Evolutionary conservation across 75 land plant species (phyloP).

Genomic region (Selaginella tamariscina): DNA sequence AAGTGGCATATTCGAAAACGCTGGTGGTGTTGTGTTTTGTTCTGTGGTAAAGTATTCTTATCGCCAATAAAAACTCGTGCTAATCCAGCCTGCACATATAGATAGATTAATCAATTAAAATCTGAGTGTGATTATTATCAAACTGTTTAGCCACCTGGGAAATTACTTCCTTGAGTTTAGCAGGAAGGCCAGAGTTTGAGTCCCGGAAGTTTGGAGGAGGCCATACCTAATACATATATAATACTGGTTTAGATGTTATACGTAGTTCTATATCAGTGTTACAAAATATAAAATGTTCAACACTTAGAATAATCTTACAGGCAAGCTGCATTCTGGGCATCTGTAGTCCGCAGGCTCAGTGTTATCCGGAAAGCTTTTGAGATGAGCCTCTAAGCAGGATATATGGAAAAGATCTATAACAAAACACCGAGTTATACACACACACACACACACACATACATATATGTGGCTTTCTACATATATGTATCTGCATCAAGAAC

Average conservation of each 20-base stretch:
- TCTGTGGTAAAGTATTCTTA: neutral
- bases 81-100: neutral
- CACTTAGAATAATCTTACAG: neutral
- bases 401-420: neutral
- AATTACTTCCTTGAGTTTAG: neutral
- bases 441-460: neutral
- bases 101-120: neutral
- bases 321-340: neutral
- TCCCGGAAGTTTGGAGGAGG: neutral
- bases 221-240: neutral
- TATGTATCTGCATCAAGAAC: too few species aligned
- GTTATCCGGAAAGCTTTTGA: neutral
- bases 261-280: too few species aligned
- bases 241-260: neutral
- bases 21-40: neutral
- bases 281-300: too few species aligned
- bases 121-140: neutral
- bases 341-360: neutral
- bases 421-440: neutral
- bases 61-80: neutral
- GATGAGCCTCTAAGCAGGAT: neutral
- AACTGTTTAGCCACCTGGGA: neutral
- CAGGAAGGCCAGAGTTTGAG: neutral
- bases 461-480: too few species aligned
- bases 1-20: neutral